Conservation (phyloP, 768 basidiomycete species). For the Podaxis sp. region DNA sequence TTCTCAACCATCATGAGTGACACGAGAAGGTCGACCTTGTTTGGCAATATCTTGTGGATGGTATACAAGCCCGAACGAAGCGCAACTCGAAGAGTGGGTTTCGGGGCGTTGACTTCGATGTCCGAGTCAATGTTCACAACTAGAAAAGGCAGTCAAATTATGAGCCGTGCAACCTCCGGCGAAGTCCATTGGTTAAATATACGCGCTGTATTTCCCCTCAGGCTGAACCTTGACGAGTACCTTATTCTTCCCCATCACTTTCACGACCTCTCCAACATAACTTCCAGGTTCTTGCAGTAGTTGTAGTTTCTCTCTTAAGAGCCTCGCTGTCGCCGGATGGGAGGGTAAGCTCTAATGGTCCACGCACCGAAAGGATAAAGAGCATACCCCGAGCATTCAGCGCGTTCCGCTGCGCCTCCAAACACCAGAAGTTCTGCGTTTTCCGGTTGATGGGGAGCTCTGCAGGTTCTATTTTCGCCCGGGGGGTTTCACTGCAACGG, state of each 20-base stretch:
- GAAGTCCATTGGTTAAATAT: background rate
- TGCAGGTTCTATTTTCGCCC: slow-evolving; percentile 91
- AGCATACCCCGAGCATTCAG: slow-evolving; percentile 87
- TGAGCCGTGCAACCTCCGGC: background rate
- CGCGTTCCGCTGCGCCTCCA: slow-evolving; percentile 97
- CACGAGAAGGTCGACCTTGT: slow-evolving; percentile 73
- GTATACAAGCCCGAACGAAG: slow-evolving; percentile 96
- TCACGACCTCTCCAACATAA: slow-evolving; percentile 97
- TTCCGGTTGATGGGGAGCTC: slow-evolving; percentile 94
- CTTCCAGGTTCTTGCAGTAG: slow-evolving; percentile 86
- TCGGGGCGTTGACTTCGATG: slow-evolving; percentile 77
- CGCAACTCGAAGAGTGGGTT: slow-evolving; percentile 87
- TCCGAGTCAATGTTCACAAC: slow-evolving; percentile 93
- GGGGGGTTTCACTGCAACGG: slow-evolving; percentile 41
- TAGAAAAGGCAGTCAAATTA: slow-evolving; percentile 26
- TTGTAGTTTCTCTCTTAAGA: slow-evolving; percentile 86
- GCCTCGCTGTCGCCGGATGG: slow-evolving; percentile 56
- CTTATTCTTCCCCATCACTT: slow-evolving; percentile 99
- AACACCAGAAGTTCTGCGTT: slow-evolving; percentile 90
- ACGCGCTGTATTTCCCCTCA: slow-evolving; percentile 97
- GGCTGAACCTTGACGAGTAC: slow-evolving; percentile 98
- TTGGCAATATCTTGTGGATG: slow-evolving; percentile 94
- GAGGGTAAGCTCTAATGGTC: background rate
- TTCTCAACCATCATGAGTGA: no score
- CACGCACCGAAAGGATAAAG: background rate